These are phyloP conservation scores for Jatropha podagrica DNA, from an alignment of 441 rosid genomes.

Conservation along the genomic window DNA sequence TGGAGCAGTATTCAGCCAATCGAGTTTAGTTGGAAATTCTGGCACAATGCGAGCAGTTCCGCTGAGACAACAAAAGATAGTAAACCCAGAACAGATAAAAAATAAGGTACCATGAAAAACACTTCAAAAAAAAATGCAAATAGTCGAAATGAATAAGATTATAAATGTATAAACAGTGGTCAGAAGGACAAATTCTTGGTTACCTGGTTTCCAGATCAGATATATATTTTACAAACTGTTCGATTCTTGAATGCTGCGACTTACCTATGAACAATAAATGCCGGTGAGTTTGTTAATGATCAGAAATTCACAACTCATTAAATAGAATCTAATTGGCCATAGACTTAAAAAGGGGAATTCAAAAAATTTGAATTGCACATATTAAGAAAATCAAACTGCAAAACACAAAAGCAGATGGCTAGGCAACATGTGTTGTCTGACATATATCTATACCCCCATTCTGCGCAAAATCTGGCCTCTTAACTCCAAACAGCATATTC, in stretches of 20 bases:
- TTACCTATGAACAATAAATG: slow-evolving; percentile 42
- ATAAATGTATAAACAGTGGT: slow-evolving; percentile 4
- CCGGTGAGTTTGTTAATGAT: neutral
- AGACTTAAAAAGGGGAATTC: neutral
- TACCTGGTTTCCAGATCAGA: slow-evolving; percentile 81
- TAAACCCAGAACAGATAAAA: slow-evolving; percentile 16
- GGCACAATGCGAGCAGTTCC: slow-evolving; percentile 72
- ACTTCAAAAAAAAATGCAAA: neutral
- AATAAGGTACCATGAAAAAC: neutral
- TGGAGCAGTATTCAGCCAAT: slow-evolving; percentile 92
- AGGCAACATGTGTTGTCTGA: neutral
- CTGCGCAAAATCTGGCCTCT: slow-evolving; percentile 48
- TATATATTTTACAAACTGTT: slow-evolving; percentile 74
- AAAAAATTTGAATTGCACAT: neutral
- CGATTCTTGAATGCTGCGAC: slow-evolving; percentile 49
- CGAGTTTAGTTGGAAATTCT: slow-evolving; percentile 81
- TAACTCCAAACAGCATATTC: slow-evolving; percentile 73
- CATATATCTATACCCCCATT: slow-evolving; percentile 38
- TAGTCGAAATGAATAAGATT: neutral
- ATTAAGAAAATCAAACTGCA: neutral
- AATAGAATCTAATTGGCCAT: neutral
- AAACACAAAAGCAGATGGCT: neutral
- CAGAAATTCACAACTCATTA: neutral
- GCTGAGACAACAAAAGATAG: slow-evolving; percentile 34
- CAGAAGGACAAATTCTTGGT: slow-evolving; percentile 19